These are phyloP conservation scores for Neopestalotiopsis sp. DNA, from an alignment of 2,329 filamentous ascomycete genomes.

Conservation along the genomic window DNA sequence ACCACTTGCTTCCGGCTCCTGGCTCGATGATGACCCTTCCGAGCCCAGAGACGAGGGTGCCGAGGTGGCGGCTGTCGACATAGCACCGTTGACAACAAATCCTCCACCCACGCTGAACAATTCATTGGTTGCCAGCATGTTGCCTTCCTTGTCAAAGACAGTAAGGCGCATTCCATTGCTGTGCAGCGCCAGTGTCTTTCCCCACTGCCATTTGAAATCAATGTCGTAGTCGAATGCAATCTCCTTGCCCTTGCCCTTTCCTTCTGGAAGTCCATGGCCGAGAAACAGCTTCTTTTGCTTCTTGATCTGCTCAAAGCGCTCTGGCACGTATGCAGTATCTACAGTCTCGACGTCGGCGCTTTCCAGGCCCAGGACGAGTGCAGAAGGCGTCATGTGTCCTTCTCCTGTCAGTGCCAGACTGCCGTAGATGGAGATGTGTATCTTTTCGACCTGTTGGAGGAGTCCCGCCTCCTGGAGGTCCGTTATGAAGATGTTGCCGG, in stretches of 20 bases:
- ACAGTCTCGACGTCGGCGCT: conserved; percentile 55
- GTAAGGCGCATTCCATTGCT: conserved; percentile 59
- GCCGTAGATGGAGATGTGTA: conserved; percentile 54
- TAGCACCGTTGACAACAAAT: conserved; percentile 56
- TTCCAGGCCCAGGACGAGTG: conserved; percentile 54
- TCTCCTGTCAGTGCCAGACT: conserved; percentile 57
- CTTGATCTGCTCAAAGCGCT: conserved; percentile 53
- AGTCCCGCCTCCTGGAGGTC: conserved; percentile 52
- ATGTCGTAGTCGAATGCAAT: conserved; percentile 55
- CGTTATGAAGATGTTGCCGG: conserved; percentile 56
- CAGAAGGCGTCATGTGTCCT: conserved; percentile 58
- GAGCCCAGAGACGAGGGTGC: conserved; percentile 23
- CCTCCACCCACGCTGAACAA: conserved; percentile 59
- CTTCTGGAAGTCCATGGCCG: conserved; percentile 45
- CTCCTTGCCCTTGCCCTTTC: conserved; percentile 47
- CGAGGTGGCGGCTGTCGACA: conserved; percentile 46
- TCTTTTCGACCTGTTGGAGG: conserved; percentile 50
- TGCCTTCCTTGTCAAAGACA: conserved; percentile 54
- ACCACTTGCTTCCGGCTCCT: conserved; percentile 24
- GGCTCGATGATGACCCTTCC: conserved; percentile 21
- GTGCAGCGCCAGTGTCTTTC: conserved; percentile 54
- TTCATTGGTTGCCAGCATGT: conserved; percentile 54
- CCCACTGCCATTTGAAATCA: conserved; percentile 58
- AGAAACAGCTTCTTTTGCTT: conserved; percentile 48
- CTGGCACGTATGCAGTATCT: conserved; percentile 53